These are phyloP conservation scores for Fragilaria crotonensis DNA, from an alignment of 108 stramenopile genomes.

Conservation along the genomic window DNA sequence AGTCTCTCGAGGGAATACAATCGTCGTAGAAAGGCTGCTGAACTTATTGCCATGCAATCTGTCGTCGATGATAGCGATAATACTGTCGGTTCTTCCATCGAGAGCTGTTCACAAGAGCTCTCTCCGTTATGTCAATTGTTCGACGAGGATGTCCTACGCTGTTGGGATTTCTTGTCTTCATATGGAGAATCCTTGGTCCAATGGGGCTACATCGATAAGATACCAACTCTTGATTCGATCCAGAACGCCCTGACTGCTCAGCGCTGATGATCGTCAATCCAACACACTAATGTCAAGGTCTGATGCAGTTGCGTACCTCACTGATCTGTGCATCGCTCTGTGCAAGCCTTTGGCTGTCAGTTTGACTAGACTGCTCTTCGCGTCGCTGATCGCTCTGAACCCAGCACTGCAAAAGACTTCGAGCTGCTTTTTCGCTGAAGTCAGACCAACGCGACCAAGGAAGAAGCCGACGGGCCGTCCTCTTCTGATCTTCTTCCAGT, in stretches of 20 bases:
- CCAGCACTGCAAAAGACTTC: slow-evolving; percentile 47
- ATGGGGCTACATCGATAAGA: slow-evolving; percentile 23
- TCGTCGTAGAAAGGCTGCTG: slow-evolving; percentile 62
- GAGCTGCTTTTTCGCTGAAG: slow-evolving; percentile 61
- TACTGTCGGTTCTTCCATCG: no score
- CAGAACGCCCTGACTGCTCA: slow-evolving; percentile 60
- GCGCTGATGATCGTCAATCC: slow-evolving; percentile 10
- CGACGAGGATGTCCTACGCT: slow-evolving; percentile 63
- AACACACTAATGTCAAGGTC: slow-evolving; percentile 13
- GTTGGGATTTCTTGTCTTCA: slow-evolving; percentile 76
- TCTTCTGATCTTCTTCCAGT: slow-evolving; percentile 62
- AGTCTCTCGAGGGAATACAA: slow-evolving; percentile 56
- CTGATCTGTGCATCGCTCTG: slow-evolving; percentile 57
- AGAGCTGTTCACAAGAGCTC: slow-evolving; percentile 18
- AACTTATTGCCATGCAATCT: slow-evolving; percentile 43
- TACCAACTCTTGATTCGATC: slow-evolving; percentile 62
- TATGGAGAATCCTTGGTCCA: slow-evolving; percentile 53
- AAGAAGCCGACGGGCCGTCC: slow-evolving; percentile 23
- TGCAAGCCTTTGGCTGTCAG: slow-evolving; percentile 57
- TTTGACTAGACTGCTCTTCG: slow-evolving; percentile 59
- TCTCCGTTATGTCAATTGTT: slow-evolving; percentile 53
- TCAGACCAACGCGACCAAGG: slow-evolving; percentile 25
- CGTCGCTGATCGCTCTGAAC: slow-evolving; percentile 52
- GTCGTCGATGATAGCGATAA: slow-evolving; percentile 17
- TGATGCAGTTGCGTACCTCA: slow-evolving; percentile 44